These are phyloP conservation scores for Paraphysoderma sedebokerense DNA, from an alignment of 371 early-diverging fungal species.

Conservation along the genomic window DNA sequence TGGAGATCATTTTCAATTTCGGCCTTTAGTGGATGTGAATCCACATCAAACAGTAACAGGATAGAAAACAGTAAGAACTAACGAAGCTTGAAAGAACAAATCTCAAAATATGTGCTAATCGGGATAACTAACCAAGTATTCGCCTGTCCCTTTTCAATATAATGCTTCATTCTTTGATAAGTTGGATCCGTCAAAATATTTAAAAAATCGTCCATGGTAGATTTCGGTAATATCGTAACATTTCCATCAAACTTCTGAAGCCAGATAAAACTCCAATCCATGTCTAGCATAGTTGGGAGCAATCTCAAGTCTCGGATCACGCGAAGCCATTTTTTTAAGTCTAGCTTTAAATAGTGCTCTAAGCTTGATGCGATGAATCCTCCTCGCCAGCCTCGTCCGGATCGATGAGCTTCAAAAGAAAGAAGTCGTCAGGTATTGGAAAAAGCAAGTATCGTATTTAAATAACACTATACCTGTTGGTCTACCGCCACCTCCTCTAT, in stretches of 20 bases:
- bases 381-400: slow-evolving; percentile 56
- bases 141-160: slow-evolving; percentile 37
- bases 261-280: slow-evolving; percentile 68
- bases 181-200: slow-evolving; percentile 54
- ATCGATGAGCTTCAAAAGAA: slow-evolving; percentile 33
- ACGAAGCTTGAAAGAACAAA: too few relatives aligned
- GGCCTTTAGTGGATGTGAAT: slow-evolving; percentile 19
- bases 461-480: too few relatives aligned
- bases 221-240: slow-evolving; percentile 62
- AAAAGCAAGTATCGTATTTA: too few relatives aligned
- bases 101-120: too few relatives aligned
- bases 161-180: slow-evolving; percentile 27
- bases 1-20: slow-evolving; percentile 56
- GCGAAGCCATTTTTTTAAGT: slow-evolving; percentile 70
- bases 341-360: slow-evolving; percentile 64
- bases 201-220: slow-evolving; percentile 41
- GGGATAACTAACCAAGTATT: slow-evolving; percentile 29
- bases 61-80: too few relatives aligned
- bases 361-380: slow-evolving; percentile 64
- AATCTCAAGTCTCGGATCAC: slow-evolving; percentile 58
- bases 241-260: slow-evolving; percentile 75
- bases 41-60: too few relatives aligned
- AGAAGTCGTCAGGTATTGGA: too few relatives aligned
- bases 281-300: slow-evolving; percentile 49
- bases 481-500: slow-evolving; percentile 51